Evolutionary conservation across 441 rosid species (phyloP), one percentile per base, ranked within the genome.

Genomic region (Gossypium trilobum): DNA sequence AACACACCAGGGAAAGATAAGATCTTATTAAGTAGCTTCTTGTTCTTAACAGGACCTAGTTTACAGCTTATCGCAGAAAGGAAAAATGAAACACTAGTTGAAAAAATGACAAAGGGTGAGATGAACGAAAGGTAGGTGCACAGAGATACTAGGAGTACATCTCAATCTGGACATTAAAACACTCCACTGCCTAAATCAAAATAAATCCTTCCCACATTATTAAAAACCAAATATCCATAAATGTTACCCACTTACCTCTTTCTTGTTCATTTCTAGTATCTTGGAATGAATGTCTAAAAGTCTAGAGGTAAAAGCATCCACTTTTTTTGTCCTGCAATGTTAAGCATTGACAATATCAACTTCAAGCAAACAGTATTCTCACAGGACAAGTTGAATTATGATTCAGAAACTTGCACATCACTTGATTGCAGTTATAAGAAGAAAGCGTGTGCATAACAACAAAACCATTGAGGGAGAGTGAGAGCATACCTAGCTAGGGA

Each of bases 241-340:
- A 0, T 4, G 46, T 59, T 22, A 58, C 33, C 64, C 27, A 72
- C 74, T 73, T 74, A 88, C 99, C 92, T 95, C 94, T 82, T 75
- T 90, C 89, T 93, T 93, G 84, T 89, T 89, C 74, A 81, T 82
- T 79, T 87, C 93, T 73, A 91, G 82, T 89, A 90, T 88, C 88
- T 89, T 93, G 73, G 92, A 83, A 85, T 95, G 99, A 62, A 95
- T 91, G 77, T 93, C 98, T 9, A 95, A 68, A 75, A 95, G 98
- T 78, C 92, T 89, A 73, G 97, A 90, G 31, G 99, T 91, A 81
- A 93, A 95, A 78, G 67, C 77, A 81, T 95, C 99, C 70, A 78
- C 99, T 76, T 91, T 89, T 75, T 86, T 89, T 1, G 99, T 93
- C 83, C 99, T 95, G 84, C 73, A 79, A 72, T 70, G 59, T 27